Evolutionary conservation across 179 eudicot species (phyloP), one percentile per base, ranked within the genome.

Genomic region (Carnegiea gigantea): DNA sequence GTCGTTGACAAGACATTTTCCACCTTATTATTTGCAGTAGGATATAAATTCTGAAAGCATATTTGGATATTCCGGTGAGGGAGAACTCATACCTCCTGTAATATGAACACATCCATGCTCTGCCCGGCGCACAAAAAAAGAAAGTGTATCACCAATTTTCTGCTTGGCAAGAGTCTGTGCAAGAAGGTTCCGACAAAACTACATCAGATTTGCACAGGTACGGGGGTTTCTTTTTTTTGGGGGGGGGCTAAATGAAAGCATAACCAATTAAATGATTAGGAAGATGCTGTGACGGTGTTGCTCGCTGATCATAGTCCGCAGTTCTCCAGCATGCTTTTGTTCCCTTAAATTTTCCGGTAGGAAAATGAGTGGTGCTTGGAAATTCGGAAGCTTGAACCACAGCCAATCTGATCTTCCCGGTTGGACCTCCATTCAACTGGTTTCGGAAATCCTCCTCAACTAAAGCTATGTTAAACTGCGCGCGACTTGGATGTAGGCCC

Each of bases 401-500:
- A 77, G 77, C 21, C 60, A 82, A 48, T 28, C 17, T 36, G 51
- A 82, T 70, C 64, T 57, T 77, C 38, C 81, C 84, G 4, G 24
- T 24, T n/a, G 77, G 85, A 51, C 87, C 89, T 77, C 75, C 84
- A 9, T 44, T 85, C 10, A 86, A 68, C 64, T 79, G 79, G 78
- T 70, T 86, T 53, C 64, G 57, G 87, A 91, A 91, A 21, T 84
- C 84, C 40, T 82, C 84, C 79, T 81, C 78, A 6, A 88, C 82
- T 8, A 73, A 76, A 24, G 75, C 28, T 40, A 84, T 6, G 62
- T 87, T 76, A 18, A 86, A 23, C 60, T 59, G 51, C 8, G 64
- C 28, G 23, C 78, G 77, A 49, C 75, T 81, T n/a, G 81, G 82
- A 30, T 83, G 78, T 46, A 91, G 80, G 72, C 91, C 93, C 93